Base-by-base conservation (phyloP, 2,329 filamentous ascomycete species). In the Curvularia spicifera region DNA sequence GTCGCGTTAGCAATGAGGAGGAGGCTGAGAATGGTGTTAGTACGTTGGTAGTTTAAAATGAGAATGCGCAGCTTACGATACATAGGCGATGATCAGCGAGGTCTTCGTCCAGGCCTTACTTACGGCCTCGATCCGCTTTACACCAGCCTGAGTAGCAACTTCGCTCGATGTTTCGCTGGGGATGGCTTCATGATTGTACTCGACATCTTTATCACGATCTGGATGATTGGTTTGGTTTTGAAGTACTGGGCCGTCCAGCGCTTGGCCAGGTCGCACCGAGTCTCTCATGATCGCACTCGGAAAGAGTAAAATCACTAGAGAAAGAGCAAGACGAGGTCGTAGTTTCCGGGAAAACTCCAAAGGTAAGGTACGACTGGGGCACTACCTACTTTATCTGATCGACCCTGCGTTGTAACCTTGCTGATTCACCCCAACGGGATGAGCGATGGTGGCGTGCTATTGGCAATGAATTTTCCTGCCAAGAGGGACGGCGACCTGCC, bases 1-100 rank as follows among this genome's bases (percentile, higher is more conserved):
- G 86, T 89, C 48, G 84, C 83, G 66, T 86, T 88, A 20, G 87
- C 85, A 78, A 89, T 85, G 55, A 88, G 79, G 60, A 87, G 70
- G 7, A 76, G 64, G 10, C 71, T 76, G 20, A 40, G 39, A 39
- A 2, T 20, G 6, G 62, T 1, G 4, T 57, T 71, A 69, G 73
- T 46, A 22, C 42, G 18, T 22, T n/a, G 15, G 8, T 2, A 39
- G 18, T 22, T 1, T 29, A 5, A 2, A 33, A n/a, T 28, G 13
- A 18, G 18, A 48, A 42, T 12, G n/a, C 3, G 26, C 20, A 12
- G 52, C 65, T 5, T 62, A 76, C 70, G 77, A 75, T 43, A 79
- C 67, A 69, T 84, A 84, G 49, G 82, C 81, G 39, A 80, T 64
- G 58, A 80, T 76, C 35, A 84, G 72, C 26, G 77, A 78, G 20